These are phyloP conservation scores for Prillingera fragicola DNA, from an alignment of 1,284 basidiomycete species.

Conservation along the genomic window DNA sequence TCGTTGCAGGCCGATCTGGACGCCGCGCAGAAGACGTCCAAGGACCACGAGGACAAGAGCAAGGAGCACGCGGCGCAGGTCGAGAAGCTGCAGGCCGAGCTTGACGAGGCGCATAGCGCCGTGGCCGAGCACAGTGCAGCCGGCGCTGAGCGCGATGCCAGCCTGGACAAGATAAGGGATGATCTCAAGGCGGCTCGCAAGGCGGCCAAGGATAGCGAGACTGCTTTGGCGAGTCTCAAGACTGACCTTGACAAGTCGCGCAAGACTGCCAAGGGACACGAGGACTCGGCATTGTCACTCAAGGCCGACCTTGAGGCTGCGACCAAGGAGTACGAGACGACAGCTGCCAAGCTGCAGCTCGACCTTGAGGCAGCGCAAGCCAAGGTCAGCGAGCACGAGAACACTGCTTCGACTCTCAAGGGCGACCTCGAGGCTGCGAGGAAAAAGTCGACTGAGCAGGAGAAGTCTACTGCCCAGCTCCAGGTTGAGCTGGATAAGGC, in stretches of 20 bases:
- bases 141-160: slow-evolving; percentile 11
- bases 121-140: too few species aligned
- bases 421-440: slow-evolving; percentile 8
- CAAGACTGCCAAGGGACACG: slow-evolving; percentile 3
- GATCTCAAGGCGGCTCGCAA: slow-evolving; percentile 6
- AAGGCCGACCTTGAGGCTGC: not conserved
- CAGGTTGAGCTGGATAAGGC: not conserved
- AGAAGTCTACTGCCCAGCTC: not conserved
- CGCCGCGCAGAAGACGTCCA: slow-evolving; percentile 2
- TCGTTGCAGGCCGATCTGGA: slow-evolving; percentile 6
- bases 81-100: not conserved
- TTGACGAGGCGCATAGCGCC: too few species aligned
- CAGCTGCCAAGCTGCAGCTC: slow-evolving; percentile 2
- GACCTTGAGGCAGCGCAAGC: slow-evolving; percentile 3
- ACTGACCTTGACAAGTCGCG: slow-evolving; percentile 5
- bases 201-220: not conserved
- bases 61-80: not conserved
- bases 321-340: not conserved
- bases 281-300: not conserved
- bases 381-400: slow-evolving; percentile 5
- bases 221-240: too few species aligned
- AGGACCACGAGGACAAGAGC: not conserved
- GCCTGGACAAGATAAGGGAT: slow-evolving; percentile 10
- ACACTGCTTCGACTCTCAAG: not conserved
- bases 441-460: slow-evolving; percentile 1